Evolutionary conservation across 169 alveolate genomes (phyloP).

Genomic region (Cryptosporidium viatorum): DNA sequence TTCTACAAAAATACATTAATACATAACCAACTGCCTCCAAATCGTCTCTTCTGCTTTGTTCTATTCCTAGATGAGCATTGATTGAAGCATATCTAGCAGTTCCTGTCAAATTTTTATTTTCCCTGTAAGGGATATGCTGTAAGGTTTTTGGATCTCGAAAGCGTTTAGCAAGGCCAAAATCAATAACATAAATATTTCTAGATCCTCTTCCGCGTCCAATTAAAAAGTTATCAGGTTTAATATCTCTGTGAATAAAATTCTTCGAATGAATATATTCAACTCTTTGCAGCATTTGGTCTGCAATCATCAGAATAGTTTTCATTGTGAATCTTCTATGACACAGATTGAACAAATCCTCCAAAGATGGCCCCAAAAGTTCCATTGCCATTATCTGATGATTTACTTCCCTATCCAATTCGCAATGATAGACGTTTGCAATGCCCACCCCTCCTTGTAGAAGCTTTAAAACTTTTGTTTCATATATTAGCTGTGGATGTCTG

Average conservation of each 20-base stretch:
- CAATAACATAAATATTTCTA: constrained; percentile 84
- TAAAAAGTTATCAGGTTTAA: constrained; percentile 92
- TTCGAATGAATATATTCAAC: constrained; percentile 84
- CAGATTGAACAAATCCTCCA: constrained; percentile 81
- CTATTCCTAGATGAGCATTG: constrained; percentile 83
- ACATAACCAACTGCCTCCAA: constrained; percentile 91
- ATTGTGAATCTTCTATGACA: constrained; percentile 57
- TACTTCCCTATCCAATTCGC: constrained; percentile 76
- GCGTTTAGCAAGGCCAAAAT: constrained; percentile 88
- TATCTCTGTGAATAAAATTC: constrained; percentile 79
- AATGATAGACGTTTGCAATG: constrained; percentile 56
- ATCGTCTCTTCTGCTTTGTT: constrained; percentile 91
- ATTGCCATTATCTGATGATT: constrained; percentile 83
- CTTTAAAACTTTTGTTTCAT: constrained; percentile 79
- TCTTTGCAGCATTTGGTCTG: constrained; percentile 72
- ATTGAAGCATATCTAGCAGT: constrained; percentile 89
- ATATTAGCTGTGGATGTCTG: constrained; percentile 83
- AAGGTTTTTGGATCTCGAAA: constrained; percentile 85
- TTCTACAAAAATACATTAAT: constrained; percentile 84
- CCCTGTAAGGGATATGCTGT: constrained; percentile 86
- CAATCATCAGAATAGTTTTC: constrained; percentile 70
- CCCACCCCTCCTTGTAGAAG: constrained; percentile 76
- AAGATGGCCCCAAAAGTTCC: constrained; percentile 87
- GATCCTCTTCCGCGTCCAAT: constrained; percentile 86
- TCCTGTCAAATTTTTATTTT: constrained; percentile 86